phyloP scores from a whole-genome alignment of 2,329 filamentous ascomycete species.

The Aspergillus terreus region DNA sequence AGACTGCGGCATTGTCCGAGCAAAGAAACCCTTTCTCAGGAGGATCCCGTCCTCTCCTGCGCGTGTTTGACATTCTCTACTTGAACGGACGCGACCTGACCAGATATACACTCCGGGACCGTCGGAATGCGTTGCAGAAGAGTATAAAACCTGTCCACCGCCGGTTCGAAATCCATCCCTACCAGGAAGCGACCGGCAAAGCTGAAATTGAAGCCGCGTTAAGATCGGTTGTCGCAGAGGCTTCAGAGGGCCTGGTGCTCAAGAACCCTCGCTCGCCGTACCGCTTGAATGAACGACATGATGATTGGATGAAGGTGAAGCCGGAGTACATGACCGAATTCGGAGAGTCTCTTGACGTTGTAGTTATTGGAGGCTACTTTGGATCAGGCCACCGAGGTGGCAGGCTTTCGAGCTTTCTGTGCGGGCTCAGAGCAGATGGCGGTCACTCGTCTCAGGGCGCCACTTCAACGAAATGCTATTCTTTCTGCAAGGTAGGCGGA shows the following conservation, averaged over 20 bases:
- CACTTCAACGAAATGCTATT: conserved; percentile 73
- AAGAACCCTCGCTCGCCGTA: conserved; percentile 92
- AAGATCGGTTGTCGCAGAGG: conserved; percentile 77
- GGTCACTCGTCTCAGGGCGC: conserved; percentile 55
- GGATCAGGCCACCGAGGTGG: conserved; percentile 84
- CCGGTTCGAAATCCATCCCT: conserved; percentile 77
- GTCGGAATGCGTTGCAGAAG: conserved; percentile 68
- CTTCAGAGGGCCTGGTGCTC: conserved; percentile 84
- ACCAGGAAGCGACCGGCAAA: conserved; percentile 61
- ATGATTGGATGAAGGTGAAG: conserved; percentile 98
- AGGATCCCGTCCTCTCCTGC: conserved; percentile 71
- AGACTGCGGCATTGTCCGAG: conserved; percentile 80
- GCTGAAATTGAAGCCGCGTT: conserved; percentile 75
- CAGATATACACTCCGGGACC: conserved; percentile 76
- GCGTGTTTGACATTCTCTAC: conserved; percentile 87
- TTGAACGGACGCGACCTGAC: conserved; percentile 79
- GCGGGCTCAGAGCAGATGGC: conserved; percentile 73
- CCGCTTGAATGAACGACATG: conserved; percentile 80
- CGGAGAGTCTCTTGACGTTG: conserved; percentile 85
- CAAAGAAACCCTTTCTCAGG: conserved; percentile 66
- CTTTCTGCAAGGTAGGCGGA: conserved; percentile 98
- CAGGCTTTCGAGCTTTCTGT: conserved; percentile 80
- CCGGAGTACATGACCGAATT: conserved; percentile 98
- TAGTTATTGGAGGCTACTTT: conserved; percentile 89
- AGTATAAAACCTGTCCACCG: conserved; percentile 68